Evolutionary conservation across 2,329 filamentous ascomycete species (phyloP).

Genomic region (Chalara sp.): DNA sequence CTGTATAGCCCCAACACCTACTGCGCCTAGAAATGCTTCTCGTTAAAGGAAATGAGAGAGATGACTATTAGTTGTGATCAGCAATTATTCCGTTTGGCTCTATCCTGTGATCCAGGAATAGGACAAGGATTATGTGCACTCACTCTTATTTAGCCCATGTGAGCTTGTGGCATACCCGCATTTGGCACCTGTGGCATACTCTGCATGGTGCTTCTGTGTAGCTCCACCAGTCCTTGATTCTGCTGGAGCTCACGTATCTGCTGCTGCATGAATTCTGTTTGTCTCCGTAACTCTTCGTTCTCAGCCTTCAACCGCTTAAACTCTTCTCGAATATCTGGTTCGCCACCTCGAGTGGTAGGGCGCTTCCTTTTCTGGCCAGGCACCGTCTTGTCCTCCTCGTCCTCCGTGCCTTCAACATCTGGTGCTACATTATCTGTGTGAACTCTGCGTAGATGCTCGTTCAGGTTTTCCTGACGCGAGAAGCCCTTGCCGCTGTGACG

Average conservation of each 20-base stretch:
- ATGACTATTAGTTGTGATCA: too few relatives aligned
- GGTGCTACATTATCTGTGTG: slow-evolving; percentile 49
- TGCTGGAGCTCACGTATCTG: not conserved
- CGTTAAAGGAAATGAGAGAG: too few relatives aligned
- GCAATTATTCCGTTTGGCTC: too few relatives aligned
- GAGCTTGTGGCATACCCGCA: not conserved
- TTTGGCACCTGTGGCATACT: not conserved
- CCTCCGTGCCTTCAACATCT: slow-evolving; percentile 33
- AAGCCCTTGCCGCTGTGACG: slow-evolving; percentile 84
- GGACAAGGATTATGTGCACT: too few relatives aligned
- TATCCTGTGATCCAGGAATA: too few relatives aligned
- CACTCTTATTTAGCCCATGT: not conserved
- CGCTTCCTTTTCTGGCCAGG: slow-evolving; percentile 35
- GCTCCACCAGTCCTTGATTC: not conserved
- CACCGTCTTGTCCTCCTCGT: slow-evolving; percentile 33
- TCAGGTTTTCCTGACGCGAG: slow-evolving; percentile 86
- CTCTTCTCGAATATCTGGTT: slow-evolving; percentile 47
- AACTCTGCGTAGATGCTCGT: slow-evolving; percentile 87
- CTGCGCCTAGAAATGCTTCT: too few relatives aligned
- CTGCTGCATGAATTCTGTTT: not conserved
- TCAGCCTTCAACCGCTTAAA: slow-evolving; percentile 61
- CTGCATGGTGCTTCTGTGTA: not conserved
- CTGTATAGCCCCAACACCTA: too few relatives aligned
- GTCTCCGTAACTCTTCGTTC: slow-evolving; percentile 43
- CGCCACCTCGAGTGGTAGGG: slow-evolving; percentile 33